These are phyloP conservation scores for Pseudognaphalium luteoalbum DNA, from an alignment of 129 eudicot genomes.

Conservation along the genomic window DNA sequence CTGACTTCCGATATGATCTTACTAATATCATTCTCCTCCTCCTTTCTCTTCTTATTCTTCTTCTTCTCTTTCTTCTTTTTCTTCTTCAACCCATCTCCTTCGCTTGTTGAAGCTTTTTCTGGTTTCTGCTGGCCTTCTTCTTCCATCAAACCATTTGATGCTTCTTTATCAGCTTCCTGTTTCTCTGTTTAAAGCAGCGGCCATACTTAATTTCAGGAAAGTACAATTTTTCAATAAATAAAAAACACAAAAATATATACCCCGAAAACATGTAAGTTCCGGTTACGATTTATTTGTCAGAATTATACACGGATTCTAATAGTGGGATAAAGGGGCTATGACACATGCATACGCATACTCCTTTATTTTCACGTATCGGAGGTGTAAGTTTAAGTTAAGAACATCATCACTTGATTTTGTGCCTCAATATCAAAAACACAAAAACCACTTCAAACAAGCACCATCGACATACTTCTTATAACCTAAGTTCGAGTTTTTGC, in stretches of 20 bases:
- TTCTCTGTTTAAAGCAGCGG: slow-evolving; percentile 45
- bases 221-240: not conserved
- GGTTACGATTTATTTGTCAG: not conserved
- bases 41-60: slow-evolving; percentile 40
- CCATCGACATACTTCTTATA: not conserved
- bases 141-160: slow-evolving; percentile 37
- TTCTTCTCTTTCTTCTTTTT: slow-evolving; percentile 47
- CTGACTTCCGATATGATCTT: slow-evolving; percentile 59
- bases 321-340: not conserved
- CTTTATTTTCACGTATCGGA: not conserved
- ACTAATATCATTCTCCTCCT: slow-evolving; percentile 34
- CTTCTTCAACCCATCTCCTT: slow-evolving; percentile 42
- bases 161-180: slow-evolving; percentile 69
- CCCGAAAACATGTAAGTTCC: slow-evolving; percentile 5
- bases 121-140: slow-evolving; percentile 35
- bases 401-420: slow-evolving; percentile 6
- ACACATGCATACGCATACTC: not conserved
- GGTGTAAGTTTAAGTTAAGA: not conserved
- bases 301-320: not conserved
- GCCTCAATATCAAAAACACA: not conserved
- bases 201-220: slow-evolving; percentile 15
- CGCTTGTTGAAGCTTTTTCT: slow-evolving; percentile 34
- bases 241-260: not conserved
- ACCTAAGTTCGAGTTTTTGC: not conserved
- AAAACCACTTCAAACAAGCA: slow-evolving; percentile 5